These are phyloP conservation scores for Fusarium praegraminearum DNA, from an alignment of 2,329 filamentous ascomycete genomes.

Conservation along the genomic window DNA sequence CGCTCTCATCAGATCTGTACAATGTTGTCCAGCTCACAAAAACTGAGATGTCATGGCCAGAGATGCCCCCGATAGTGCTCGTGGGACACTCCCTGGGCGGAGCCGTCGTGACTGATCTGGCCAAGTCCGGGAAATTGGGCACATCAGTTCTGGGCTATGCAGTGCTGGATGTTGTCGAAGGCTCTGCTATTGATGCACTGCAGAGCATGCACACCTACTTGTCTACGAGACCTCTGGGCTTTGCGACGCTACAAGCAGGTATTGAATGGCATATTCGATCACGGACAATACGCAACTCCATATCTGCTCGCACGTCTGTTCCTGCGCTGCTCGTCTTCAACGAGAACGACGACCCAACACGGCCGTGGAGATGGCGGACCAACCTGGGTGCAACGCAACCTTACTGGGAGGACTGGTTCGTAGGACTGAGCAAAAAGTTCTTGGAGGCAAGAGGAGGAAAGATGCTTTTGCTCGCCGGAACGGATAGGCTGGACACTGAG, in stretches of 20 bases:
- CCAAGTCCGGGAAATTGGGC: conserved; percentile 74
- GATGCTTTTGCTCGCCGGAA: conserved; percentile 85
- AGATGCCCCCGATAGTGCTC: conserved; percentile 80
- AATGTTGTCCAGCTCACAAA: conserved; percentile 76
- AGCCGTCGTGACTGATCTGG: conserved; percentile 88
- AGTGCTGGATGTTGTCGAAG: conserved; percentile 95
- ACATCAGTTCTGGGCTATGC: conserved; percentile 82
- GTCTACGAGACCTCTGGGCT: conserved; percentile 81
- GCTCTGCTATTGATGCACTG: conserved; percentile 93
- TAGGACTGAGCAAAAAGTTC: conserved; percentile 89
- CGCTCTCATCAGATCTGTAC: conserved; percentile 79
- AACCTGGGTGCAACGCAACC: conserved; percentile 85
- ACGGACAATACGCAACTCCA: conserved; percentile 84
- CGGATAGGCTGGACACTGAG: conserved; percentile 90
- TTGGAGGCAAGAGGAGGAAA: conserved; percentile 85
- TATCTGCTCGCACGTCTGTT: conserved; percentile 88
- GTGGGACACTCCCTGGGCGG: conserved; percentile 95
- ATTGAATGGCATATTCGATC: conserved; percentile 96
- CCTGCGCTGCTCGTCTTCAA: conserved; percentile 77
- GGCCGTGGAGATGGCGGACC: conserved; percentile 86
- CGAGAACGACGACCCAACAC: conserved; percentile 52
- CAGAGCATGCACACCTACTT: conserved; percentile 95
- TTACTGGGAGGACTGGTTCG: conserved; percentile 96
- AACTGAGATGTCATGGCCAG: conserved; percentile 76
- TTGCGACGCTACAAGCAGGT: conserved; percentile 80